A percentile compares a stretch with the other conserved stretches of the same genome.
These are phyloP conservation scores for Porphyra umbilicalis DNA, from an alignment of 31 red algal species.

Conservation along the genomic window DNA sequence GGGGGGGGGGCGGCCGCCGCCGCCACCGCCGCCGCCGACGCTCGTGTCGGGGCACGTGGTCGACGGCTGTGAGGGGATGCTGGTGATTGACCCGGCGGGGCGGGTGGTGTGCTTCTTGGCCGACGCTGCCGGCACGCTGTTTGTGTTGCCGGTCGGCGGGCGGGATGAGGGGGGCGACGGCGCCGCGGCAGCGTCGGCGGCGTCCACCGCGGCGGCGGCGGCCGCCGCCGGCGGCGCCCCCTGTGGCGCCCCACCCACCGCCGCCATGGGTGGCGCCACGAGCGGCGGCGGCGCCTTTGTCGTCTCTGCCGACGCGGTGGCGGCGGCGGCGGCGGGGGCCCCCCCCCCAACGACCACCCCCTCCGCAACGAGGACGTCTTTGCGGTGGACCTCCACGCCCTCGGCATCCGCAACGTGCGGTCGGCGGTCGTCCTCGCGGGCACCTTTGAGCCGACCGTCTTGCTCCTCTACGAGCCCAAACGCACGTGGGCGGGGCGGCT, in stretches of 20 bases:
- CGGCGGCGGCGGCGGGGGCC: background rate
- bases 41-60: constrained; percentile 17
- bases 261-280: constrained; percentile 19
- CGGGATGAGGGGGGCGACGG: background rate
- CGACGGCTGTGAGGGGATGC: constrained; percentile 5
- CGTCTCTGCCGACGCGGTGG: constrained; percentile 22
- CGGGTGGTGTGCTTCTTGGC: background rate
- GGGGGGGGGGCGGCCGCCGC: constrained; percentile 20
- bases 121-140: background rate
- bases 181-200: background rate
- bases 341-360: constrained; percentile 1
- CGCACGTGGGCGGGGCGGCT: constrained; percentile 87
- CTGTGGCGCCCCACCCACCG: constrained; percentile 19
- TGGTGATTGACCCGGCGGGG: background rate
- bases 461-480: constrained; percentile 68
- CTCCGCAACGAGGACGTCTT: constrained; percentile 36
- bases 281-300: constrained; percentile 29
- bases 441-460: constrained; percentile 60
- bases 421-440: constrained; percentile 64
- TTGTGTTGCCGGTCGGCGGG: background rate
- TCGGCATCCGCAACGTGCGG: constrained; percentile 39
- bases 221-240: constrained; percentile 21
- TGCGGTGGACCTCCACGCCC: constrained; percentile 40
- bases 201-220: constrained; percentile 1
- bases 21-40: constrained; percentile 17